Evolutionary conservation across 176 grass and related monocot genomes (phyloP).

Genomic region (Paspalum vaginatum): DNA sequence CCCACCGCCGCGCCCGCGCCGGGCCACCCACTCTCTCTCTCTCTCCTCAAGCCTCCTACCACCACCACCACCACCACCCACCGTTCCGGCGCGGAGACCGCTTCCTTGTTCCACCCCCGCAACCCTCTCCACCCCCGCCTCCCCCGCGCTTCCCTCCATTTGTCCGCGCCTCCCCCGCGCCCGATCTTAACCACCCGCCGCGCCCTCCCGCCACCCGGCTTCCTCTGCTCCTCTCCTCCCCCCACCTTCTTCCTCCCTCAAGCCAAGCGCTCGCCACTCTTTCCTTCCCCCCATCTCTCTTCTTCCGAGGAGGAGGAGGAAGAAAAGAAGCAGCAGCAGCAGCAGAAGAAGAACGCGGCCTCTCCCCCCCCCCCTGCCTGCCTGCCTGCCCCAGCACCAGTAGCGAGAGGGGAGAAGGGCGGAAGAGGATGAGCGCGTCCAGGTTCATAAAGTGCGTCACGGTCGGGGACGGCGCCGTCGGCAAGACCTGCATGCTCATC

Average conservation of each 20-base stretch:
- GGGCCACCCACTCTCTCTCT: neutral
- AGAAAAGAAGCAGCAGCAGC: neutral
- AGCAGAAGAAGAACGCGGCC: neutral
- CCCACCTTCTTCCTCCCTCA: neutral
- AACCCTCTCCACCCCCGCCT: conserved; percentile 43
- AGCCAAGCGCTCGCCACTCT: neutral
- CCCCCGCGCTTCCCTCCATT: conserved; percentile 51
- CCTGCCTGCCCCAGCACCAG: conserved; percentile 19
- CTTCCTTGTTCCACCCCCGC: conserved; percentile 39
- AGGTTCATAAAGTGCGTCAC: conserved; percentile 84
- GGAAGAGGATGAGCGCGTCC: conserved; percentile 70
- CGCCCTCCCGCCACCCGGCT: conserved; percentile 24
- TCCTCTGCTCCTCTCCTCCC: neutral
- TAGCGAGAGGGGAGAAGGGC: neutral
- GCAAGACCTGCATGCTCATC: conserved; percentile 82
- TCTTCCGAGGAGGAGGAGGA: neutral
- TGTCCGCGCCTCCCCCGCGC: conserved; percentile 28
- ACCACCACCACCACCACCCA: conserved; percentile 3
- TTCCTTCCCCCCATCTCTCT: neutral
- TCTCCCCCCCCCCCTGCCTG: neutral
- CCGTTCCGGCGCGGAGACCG: conserved; percentile 62
- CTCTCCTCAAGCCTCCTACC: neutral
- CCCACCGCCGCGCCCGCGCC: neutral
- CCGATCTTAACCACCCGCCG: conserved; percentile 45
- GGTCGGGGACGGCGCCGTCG: conserved; percentile 76